Base-by-base conservation (phyloP, 164 flowering plant genomes). In the Stephania cephalantha region DNA sequence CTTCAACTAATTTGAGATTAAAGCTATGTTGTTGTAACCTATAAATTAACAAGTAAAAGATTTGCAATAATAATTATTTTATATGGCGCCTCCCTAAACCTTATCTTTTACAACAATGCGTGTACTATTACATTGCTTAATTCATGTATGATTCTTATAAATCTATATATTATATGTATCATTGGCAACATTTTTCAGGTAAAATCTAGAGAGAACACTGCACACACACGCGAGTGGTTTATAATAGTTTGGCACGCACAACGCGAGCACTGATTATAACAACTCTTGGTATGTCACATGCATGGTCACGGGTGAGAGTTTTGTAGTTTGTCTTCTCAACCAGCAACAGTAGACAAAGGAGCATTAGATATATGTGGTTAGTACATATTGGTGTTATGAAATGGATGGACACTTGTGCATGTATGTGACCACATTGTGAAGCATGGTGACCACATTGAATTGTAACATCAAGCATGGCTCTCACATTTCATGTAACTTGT, bases 261-360 rank as follows among this genome's bases (percentile, higher is more conserved):
- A 52, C 18, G 5, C 64, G 65, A 58, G n/a, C 65, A 86, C 80
- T 88, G 97, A 90, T 84, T 85, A 85, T 74, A 88, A 89, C 93
- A 87, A 85, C 84, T 86, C 90, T 82, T 80, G 71, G 73, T 35
- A 77, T 10, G 72, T 91, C 94, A 92, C 97, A 92, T 92, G 95
- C 93, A 67, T 79, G 76, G 82, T 92, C 95, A 92, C 97, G 93
- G 93, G 89, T 81, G 76, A 52, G 35, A 63, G 30, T 76, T 78
- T 75, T 84, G 81, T 78, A 18, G 79, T 79, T 83, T 83, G 85
- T 78, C 81, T 71, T 74, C 81, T 52, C 71, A 78, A 74, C n/a
- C 58, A 48, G 31, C 74, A 71, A 65, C 78, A 46, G 31, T 70
- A 61, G 75, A 79, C 76, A 76, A 67, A 44, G 65, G 48, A 48